Conservation (phyloP, 1,284 basidiomycete genomes). For the Marasmius sp. region DNA sequence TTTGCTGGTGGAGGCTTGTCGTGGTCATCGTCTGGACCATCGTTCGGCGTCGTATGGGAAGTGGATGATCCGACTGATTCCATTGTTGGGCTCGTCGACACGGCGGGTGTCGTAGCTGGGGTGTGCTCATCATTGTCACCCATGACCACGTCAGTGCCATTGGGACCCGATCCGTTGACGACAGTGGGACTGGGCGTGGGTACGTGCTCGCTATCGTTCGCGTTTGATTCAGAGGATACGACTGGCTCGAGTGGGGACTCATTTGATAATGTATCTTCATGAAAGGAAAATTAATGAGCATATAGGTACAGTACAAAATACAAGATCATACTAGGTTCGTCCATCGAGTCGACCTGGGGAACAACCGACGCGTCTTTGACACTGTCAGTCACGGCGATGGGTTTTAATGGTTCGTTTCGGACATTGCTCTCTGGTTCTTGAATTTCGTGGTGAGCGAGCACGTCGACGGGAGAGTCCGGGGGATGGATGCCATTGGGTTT, state of each 20-base stretch:
- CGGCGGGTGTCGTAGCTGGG: conserved; percentile 37
- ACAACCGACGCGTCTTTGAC: conserved; percentile 38
- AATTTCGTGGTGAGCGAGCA: conserved; percentile 60
- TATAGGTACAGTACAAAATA: conserved; percentile 18
- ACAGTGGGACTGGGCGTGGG: conserved; percentile 28
- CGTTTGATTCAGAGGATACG: conserved; percentile 43
- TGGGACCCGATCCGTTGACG: conserved; percentile 15
- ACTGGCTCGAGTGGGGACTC: conserved; percentile 45
- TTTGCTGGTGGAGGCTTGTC: conserved; percentile 68
- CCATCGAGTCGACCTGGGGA: conserved; percentile 41
- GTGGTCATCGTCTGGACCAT: conserved; percentile 39
- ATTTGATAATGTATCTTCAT: conserved; percentile 44
- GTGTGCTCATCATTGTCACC: conserved; percentile 39
- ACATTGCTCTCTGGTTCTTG: conserved; percentile 65
- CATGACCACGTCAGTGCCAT: conserved; percentile 50
- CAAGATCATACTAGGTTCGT: conserved; percentile 49
- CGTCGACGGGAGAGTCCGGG: conserved; percentile 60
- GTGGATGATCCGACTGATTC: conserved; percentile 41
- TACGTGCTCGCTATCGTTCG: conserved; percentile 54
- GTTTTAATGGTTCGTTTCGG: conserved; percentile 53
- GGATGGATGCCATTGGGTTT: conserved; percentile 37
- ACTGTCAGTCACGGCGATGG: conserved; percentile 36
- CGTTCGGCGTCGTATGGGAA: conserved; percentile 43
- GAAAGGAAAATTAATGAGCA: conserved; percentile 20
- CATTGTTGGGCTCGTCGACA: conserved; percentile 36